phyloP scores from a whole-genome alignment of 1,284 basidiomycete genomes.

The Sanghuangporus baumii region DNA sequence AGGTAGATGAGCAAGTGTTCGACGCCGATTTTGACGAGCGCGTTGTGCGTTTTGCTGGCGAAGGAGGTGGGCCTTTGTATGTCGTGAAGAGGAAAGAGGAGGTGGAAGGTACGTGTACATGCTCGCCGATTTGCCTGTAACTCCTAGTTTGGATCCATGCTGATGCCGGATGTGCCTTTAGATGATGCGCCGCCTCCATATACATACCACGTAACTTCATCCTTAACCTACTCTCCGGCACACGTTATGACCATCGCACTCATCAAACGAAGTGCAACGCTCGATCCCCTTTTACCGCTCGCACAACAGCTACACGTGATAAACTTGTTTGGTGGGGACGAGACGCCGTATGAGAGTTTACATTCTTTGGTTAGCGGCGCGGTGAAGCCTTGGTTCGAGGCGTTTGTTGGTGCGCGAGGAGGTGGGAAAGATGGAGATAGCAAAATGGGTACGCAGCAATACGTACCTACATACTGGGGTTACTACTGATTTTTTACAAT shows the following conservation, averaged over 20 bases:
- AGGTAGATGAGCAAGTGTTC: slow-evolving; percentile 59
- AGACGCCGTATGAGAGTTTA: slow-evolving; percentile 91
- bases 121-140: slow-evolving; percentile 1
- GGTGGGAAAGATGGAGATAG: slow-evolving; percentile 75
- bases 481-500: background rate
- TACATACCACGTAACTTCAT: slow-evolving; percentile 65
- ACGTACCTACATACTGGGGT: background rate
- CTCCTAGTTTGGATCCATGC: slow-evolving; percentile 13
- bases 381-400: slow-evolving; percentile 98
- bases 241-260: slow-evolving; percentile 87
- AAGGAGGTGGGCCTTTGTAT: slow-evolving; percentile 69
- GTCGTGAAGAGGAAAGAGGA: slow-evolving; percentile 74
- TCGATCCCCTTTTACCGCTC: slow-evolving; percentile 77
- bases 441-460: slow-evolving; percentile 67
- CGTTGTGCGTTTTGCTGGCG: slow-evolving; percentile 66
- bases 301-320: slow-evolving; percentile 88
- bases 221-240: slow-evolving; percentile 76
- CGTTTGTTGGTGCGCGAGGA: slow-evolving; percentile 80
- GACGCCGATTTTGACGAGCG: slow-evolving; percentile 72
- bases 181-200: slow-evolving; percentile 59
- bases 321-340: slow-evolving; percentile 87
- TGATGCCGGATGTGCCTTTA: slow-evolving; percentile 24
- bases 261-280: slow-evolving; percentile 85
- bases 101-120: slow-evolving; percentile 50
- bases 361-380: slow-evolving; percentile 96